These are phyloP conservation scores for Solanum ossicruentum DNA, from an alignment of 257 asterid species.

Conservation along the genomic window DNA sequence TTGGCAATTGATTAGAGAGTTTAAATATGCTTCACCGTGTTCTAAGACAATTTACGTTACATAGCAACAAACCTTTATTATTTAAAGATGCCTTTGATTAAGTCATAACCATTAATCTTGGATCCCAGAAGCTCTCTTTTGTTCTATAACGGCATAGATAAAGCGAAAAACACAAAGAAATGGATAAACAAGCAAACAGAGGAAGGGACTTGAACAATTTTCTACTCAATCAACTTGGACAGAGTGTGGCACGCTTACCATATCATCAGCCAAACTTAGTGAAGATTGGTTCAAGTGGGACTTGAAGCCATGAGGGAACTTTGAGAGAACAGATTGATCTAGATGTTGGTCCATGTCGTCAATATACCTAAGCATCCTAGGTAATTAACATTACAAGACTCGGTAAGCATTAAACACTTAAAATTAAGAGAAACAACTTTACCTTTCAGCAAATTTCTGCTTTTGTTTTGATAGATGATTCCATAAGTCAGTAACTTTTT, in stretches of 20 bases:
- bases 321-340: constrained; percentile 60
- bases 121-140: neutral
- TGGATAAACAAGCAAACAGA: neutral
- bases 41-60: neutral
- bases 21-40: neutral
- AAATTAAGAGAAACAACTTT: neutral
- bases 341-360: constrained; percentile 53
- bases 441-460: constrained; percentile 58
- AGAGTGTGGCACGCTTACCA: constrained; percentile 38
- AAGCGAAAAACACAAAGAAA: neutral
- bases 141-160: neutral
- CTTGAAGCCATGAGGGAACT: constrained; percentile 67
- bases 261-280: constrained; percentile 77
- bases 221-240: neutral
- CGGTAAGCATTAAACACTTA: neutral
- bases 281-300: constrained; percentile 75
- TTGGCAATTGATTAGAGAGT: neutral
- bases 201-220: neutral
- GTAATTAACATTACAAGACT: neutral
- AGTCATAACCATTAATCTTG: neutral
- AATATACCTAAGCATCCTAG: constrained; percentile 35
- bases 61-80: neutral
- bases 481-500: constrained; percentile 46
- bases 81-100: neutral
- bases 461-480: constrained; percentile 59